phyloP scores from a whole-genome alignment of 2,329 filamentous ascomycete species.

The Pseudomassariella vexata region DNA sequence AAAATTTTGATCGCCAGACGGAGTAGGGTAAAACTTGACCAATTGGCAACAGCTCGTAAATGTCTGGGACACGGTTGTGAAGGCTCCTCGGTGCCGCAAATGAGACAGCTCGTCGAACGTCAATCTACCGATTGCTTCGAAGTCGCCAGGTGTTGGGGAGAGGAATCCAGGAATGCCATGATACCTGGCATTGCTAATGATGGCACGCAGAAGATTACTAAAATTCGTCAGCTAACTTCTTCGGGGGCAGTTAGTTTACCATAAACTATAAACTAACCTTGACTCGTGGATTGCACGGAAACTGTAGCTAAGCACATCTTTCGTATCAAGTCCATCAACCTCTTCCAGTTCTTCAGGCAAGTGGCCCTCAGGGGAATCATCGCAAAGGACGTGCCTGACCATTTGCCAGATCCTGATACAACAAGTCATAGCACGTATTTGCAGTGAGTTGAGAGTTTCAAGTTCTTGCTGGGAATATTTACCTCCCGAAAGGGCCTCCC shows the following conservation, averaged over 20 bases:
- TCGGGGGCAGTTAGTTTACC: too few species aligned
- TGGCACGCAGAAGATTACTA: conserved; percentile 65
- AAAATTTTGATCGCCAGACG: conserved; percentile 26
- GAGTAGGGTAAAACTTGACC: conserved; percentile 39
- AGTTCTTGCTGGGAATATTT: conserved; percentile 32
- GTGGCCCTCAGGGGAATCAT: conserved; percentile 91
- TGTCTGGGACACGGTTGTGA: conserved; percentile 85
- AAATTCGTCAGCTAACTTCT: too few species aligned
- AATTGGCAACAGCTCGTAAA: conserved; percentile 75
- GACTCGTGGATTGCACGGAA: conserved; percentile 95
- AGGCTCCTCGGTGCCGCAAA: conserved; percentile 84
- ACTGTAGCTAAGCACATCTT: conserved; percentile 88
- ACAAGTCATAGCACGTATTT: conserved; percentile 50
- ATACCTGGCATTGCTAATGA: conserved; percentile 49
- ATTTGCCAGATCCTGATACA: conserved; percentile 70
- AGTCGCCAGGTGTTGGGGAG: conserved; percentile 45
- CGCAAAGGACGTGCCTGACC: conserved; percentile 75
- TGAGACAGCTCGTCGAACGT: conserved; percentile 78
- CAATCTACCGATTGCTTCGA: conserved; percentile 62
- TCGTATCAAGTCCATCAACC: conserved; percentile 67
- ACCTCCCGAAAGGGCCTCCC: conserved; percentile 41
- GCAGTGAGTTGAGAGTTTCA: conserved; percentile 32
- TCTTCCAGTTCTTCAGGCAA: conserved; percentile 71
- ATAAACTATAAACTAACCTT: conserved; percentile 51
- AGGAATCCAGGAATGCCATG: conserved; percentile 37